Base-by-base conservation (phyloP, 306 rosid genomes). In the Sphenostylis stenocarpa region DNA sequence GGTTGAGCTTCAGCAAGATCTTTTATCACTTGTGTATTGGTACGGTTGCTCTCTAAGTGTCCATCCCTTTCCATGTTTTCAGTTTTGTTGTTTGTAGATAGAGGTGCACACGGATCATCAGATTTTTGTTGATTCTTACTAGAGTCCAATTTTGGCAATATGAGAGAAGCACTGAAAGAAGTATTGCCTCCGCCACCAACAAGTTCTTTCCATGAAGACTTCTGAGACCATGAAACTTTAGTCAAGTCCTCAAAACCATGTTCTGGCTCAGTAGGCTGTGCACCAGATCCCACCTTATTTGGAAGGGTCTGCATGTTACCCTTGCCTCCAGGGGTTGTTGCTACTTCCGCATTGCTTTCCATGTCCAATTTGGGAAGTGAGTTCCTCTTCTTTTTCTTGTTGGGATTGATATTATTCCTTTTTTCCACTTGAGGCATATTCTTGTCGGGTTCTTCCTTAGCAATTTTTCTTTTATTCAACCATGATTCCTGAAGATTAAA, bases 171-270 rank as follows among this genome's bases (percentile, higher is more conserved):
- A 56, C 76, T 85, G 77, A 91, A 93, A 44, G 90, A 19, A 82
- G 73, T 70, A 41, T 51, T 78, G 62, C 78, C 78, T 75, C 79
- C 82, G 19, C 81, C 84, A 78, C 81, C 73, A 63, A 93, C 78
- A 83, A 91, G 97, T 83, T 89, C 36, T 80, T 41, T 91, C 97
- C 97, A 93, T 28, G 96, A 91, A 64, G 93, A 86, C 79, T 91
- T 93, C 80, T 88, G 96, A 60, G 88, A 83, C 89, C 96, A 85
- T 36, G 88, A 89, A 75, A 80, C 88, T 67, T 78, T 67, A 24
- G 67, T 45, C 5, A 84, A 74, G 45, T 76, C 79, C 23, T 55
- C 87, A 57, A 67, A 72, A 61, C 33, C 83, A 68, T 72, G 67
- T 62, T 78, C 85, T 31, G 61, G 78, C 21, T 86, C 81, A 44